Percentiles rank a stretch among this genome's conserved stretches.
Evolutionary conservation across 176 grass and related monocot genomes (phyloP).

Genomic region (Dactylis glomerata): DNA sequence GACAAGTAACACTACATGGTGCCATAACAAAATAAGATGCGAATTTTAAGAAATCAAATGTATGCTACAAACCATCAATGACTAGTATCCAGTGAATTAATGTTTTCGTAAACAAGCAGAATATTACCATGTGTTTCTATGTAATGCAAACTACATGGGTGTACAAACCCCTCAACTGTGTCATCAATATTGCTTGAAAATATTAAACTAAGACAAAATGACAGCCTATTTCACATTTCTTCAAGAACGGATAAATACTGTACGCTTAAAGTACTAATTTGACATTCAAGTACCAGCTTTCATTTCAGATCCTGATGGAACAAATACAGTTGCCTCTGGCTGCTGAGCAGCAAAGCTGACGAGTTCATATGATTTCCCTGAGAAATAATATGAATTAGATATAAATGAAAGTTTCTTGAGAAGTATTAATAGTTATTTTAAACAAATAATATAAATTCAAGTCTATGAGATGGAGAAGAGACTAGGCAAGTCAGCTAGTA

Average conservation of each 20-base stretch:
- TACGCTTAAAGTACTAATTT: background rate
- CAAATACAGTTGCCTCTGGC: conserved; percentile 72
- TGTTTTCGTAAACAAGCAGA: background rate
- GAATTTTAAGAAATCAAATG: conserved; percentile 6
- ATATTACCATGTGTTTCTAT: background rate
- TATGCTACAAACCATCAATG: background rate
- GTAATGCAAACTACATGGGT: background rate
- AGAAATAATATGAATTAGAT: background rate
- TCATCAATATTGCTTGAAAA: background rate
- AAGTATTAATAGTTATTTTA: background rate
- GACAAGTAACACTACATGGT: background rate
- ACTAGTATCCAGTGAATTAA: background rate
- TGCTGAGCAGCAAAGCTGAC: conserved; percentile 59
- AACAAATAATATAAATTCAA: background rate
- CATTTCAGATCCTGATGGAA: conserved; percentile 51
- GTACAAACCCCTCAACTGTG: background rate
- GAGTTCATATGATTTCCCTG: conserved; percentile 78
- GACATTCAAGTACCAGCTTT: conserved; percentile 42
- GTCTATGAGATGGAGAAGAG: background rate
- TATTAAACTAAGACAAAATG: background rate
- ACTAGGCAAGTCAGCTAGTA: background rate
- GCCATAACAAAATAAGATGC: background rate
- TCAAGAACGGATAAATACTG: background rate
- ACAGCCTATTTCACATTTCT: background rate
- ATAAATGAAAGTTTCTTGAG: background rate